Evolutionary conservation across 345 rosid species (phyloP), one percentile per base, ranked within the genome.

Genomic region (Combretum micranthum): DNA sequence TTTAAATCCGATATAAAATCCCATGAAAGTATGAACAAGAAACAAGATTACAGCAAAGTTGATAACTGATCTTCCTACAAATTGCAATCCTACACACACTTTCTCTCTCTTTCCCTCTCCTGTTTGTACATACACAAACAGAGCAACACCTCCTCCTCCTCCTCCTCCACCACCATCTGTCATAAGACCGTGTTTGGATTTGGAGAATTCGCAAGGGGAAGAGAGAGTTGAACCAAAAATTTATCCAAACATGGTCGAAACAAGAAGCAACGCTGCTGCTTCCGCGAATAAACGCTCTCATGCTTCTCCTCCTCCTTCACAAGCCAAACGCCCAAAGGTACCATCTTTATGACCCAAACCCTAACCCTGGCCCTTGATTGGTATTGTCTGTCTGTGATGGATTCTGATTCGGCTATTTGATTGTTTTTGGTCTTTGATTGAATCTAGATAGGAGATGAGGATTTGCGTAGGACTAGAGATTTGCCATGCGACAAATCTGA

Each of bases 191-290:
- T 32, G 39, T 4, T 32, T 32, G 39, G 32, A 25, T 25, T 25
- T 7, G 32, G 32, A 32, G 39, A 0, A 32, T 32, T 32, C 39
- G 9, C 6, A 4, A 25, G 39, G 39, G 39, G 9, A 32, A 32
- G 39, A 32, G 39, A 73, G 75, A 80, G 60, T 62, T 53, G 11
- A 44, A 72, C 62, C 64, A 64, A 53, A 63, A 52, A 19, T 20
- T 8, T 23, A 55, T 57, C 49, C 57, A 20, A 44, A 44, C 60
- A 94, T 94, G 99, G 99, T 90, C 46, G 97, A 90, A 70, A 94
- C 99, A 39, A 78, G 99, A 55, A 83, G 99, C 44, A 87, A 96
- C 79, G 78, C 91, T 25, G n/a, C n/a, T n/a, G 80, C 94, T 47
- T 79, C 96, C 54, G 72, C 86, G 55, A 94, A 82, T 55, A 94